Evolutionary conservation across 768 basidiomycete species (phyloP), one percentile per base, ranked within the genome.

Genomic region (Peribolospora baueri): DNA sequence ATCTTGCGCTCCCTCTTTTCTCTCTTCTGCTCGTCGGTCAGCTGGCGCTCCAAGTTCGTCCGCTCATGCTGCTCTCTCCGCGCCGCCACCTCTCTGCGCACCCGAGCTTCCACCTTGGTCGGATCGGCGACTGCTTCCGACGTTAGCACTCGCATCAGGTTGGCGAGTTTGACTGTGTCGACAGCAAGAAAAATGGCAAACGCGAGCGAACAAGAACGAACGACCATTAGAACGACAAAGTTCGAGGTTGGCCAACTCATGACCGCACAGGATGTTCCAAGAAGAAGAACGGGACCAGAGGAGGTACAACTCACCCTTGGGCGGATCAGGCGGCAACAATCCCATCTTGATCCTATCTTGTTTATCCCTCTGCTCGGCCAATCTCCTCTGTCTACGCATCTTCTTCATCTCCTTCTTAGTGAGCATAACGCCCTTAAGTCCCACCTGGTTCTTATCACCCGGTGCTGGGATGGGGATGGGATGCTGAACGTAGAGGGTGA

Each of bases 51-150:
- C 4, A 78, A 72, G 61, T 98, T 98, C 76, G 82, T 84, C 73
- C 86, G 84, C 65, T 93, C 85, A 65, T 98, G 93, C 6, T 72
- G 74, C 60, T 86, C 79, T 63, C 81, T 81, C 59, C 93, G 76
- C 72, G 80, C 81, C 0, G 84, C 83, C 39, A 97, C 91, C 66
- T 98, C 93, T 42, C 84, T 74, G 49, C 87, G 74, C 10, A 98
- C 90, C 41, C 85, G 81, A 5, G 91, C 91, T 67, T 98, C 93
- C 3, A 98, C 86, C 52, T 88, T 80, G 2, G 93, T 98, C 0
- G 93, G 93, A 65, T 97, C 93, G 75, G 87, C 84, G 37, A 98
- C 81, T 0, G 90, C 91, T 63, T 95, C 88, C 7, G 84, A 84
- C 0, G 93, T 95, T 38, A 98, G 72, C 11, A 98, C 93, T 64